These are phyloP conservation scores for Gilbertella persicaria DNA, from an alignment of 371 early-diverging fungal genomes.

Conservation along the genomic window DNA sequence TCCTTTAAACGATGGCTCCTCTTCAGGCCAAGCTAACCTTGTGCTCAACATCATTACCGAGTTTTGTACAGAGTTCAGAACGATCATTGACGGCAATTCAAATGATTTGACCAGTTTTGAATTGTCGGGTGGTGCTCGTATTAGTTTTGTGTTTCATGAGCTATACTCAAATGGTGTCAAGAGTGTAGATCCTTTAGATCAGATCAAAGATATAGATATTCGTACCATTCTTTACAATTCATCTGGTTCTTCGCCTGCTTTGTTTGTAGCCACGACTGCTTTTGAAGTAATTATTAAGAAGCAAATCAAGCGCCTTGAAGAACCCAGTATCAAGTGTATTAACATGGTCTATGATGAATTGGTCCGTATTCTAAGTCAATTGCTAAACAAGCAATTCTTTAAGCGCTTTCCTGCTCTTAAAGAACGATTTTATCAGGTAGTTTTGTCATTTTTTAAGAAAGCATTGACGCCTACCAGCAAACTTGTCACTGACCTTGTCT, in stretches of 20 bases:
- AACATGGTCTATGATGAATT: constrained; percentile 95
- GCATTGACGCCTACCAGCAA: constrained; percentile 90
- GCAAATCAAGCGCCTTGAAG: constrained; percentile 96
- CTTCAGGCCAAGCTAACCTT: constrained; percentile 68
- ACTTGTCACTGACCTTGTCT: constrained; percentile 88
- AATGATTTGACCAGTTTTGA: constrained; percentile 92
- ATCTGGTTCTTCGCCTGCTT: constrained; percentile 93
- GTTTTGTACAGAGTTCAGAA: constrained; percentile 93
- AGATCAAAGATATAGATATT: constrained; percentile 97
- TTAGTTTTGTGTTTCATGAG: constrained; percentile 98
- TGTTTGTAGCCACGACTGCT: constrained; percentile 97
- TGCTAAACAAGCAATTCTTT: constrained; percentile 90
- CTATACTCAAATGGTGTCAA: constrained; percentile 92
- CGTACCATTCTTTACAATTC: constrained; percentile 98
- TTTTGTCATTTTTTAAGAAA: constrained; percentile 91
- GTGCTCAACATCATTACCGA: constrained; percentile 96
- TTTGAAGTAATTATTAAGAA: constrained; percentile 98
- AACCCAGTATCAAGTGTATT: constrained; percentile 94
- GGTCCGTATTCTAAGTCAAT: constrained; percentile 88
- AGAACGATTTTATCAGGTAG: constrained; percentile 89
- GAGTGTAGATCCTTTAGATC: constrained; percentile 94
- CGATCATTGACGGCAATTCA: constrained; percentile 92
- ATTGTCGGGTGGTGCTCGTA: constrained; percentile 97
- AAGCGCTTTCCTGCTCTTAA: constrained; percentile 94
- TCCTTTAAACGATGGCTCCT: constrained; percentile 67